Evolutionary conservation across 2,329 filamentous ascomycete genomes (phyloP).

Genomic region (Exophiala spinifera): DNA sequence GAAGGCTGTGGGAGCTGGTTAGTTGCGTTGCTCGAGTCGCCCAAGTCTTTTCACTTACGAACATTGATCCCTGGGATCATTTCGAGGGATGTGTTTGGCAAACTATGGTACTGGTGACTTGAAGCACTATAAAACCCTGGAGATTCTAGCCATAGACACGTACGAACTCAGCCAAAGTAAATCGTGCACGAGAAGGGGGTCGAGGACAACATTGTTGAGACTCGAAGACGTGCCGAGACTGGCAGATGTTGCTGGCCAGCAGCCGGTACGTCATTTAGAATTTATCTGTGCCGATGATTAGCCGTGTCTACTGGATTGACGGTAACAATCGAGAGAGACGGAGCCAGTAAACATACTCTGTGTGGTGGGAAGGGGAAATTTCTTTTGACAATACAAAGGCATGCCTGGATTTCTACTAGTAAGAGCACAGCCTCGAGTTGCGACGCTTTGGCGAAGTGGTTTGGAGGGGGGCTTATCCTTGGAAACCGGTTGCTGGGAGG

Average conservation of each 20-base stretch:
- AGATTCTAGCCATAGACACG: not conserved
- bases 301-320: not conserved
- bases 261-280: not conserved
- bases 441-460: too few relatives aligned
- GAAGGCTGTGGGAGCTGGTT: conserved; percentile 51
- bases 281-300: not conserved
- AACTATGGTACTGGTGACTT: not conserved
- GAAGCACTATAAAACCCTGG: not conserved
- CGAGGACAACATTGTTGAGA: not conserved
- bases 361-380: too few relatives aligned
- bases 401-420: too few relatives aligned
- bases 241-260: not conserved
- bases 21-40: not conserved
- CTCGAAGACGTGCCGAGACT: conserved; percentile 3
- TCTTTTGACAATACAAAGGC: too few relatives aligned
- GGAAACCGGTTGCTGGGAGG: too few relatives aligned
- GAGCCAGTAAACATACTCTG: too few relatives aligned
- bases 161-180: not conserved
- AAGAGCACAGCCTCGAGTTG: too few relatives aligned
- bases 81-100: conserved; percentile 23
- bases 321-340: not conserved
- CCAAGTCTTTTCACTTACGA: conserved; percentile 47
- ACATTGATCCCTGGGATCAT: conserved; percentile 66
- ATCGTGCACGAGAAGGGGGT: not conserved
- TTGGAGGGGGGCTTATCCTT: too few relatives aligned